Base-by-base conservation (phyloP, 805 yeast genomes). In the Clavispora vitiphila region DNA sequence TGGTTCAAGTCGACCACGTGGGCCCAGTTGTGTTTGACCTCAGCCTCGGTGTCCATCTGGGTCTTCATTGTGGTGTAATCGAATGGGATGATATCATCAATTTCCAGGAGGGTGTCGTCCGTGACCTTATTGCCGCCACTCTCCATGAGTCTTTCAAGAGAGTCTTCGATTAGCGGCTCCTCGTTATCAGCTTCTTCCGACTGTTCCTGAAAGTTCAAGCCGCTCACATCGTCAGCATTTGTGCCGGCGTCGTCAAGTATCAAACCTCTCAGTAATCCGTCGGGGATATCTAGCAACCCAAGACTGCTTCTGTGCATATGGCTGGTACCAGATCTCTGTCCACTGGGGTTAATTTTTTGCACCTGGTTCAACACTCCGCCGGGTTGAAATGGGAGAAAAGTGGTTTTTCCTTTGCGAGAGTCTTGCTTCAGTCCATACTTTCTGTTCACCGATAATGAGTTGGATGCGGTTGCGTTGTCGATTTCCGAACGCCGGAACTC, bases 1-100 rank as follows among this genome's bases (percentile, higher is more conserved):
- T 88, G 95, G 55, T 86, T 80, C 37, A 93, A 65, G 53, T 93
- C 96, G 9, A 93, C 96, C 31, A 86, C 80, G 64, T 93, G 99
- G 0, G 99, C 99, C 98, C 98, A 93, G 44, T 81, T 80, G 46
- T 74, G 78, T 46, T 77, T 76, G 29, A 39, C 53, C 41, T 57
- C 56, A 19, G 51, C 55, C 35, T 56, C 60, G 23, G 53, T 49
- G 12, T 55, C 57, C 49, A 60, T 50, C 18, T 51, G 47, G 15
- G 49, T 45, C 19, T 54, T 53, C 22, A 54, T 49, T 35, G 62
- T 47, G 1, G 57, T 27, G 46, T 58, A 67, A 46, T 69, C 71
- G 20, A 62, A 50, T 0, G 72, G 64, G 2, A 64, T 64, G 6
- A 70, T 45, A 8, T 72, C 74, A 53, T 74, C 76, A 22, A 78